Conservation (phyloP, 2,329 filamentous ascomycete genomes). For the Aspergillus ruber region DNA sequence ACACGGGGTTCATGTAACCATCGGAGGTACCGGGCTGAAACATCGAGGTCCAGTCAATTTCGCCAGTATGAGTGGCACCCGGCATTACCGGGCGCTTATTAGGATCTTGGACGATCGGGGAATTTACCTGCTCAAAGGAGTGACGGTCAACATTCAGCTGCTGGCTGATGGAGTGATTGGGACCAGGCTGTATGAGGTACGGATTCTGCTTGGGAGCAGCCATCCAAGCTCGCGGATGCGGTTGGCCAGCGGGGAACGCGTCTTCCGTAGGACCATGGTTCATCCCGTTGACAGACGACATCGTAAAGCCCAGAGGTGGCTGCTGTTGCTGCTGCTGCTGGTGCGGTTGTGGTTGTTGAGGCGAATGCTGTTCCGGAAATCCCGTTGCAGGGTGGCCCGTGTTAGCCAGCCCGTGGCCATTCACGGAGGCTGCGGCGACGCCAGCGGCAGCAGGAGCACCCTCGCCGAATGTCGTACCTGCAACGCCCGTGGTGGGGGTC, state of each 20-base stretch:
- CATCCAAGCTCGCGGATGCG: slow-evolving; percentile 38
- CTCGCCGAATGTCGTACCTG: slow-evolving; percentile 38
- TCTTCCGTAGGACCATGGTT: slow-evolving; percentile 33
- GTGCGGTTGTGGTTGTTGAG: too few species aligned
- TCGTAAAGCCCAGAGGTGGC: slow-evolving; percentile 33
- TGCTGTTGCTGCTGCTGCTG: background rate
- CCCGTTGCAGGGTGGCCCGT: slow-evolving; percentile 25
- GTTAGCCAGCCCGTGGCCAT: slow-evolving; percentile 34
- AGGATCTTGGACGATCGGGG: slow-evolving; percentile 32
- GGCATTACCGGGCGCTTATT: slow-evolving; percentile 50
- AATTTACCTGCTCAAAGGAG: slow-evolving; percentile 38
- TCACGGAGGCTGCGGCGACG: slow-evolving; percentile 21
- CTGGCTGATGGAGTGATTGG: slow-evolving; percentile 33
- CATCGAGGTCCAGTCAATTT: slow-evolving; percentile 70
- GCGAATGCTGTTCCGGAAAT: slow-evolving; percentile 33
- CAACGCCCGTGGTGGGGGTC: slow-evolving; percentile 35
- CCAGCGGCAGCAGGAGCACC: slow-evolving; percentile 8
- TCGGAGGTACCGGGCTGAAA: slow-evolving; percentile 67
- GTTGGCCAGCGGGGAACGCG: slow-evolving; percentile 29
- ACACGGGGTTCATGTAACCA: slow-evolving; percentile 57
- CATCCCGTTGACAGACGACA: slow-evolving; percentile 38
- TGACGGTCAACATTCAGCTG: slow-evolving; percentile 40
- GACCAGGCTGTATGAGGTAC: slow-evolving; percentile 37
- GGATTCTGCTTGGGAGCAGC: slow-evolving; percentile 40
- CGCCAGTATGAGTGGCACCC: slow-evolving; percentile 52